phyloP scores from a whole-genome alignment of 495 filamentous ascomycete species.

The Xylaria cubensis region DNA sequence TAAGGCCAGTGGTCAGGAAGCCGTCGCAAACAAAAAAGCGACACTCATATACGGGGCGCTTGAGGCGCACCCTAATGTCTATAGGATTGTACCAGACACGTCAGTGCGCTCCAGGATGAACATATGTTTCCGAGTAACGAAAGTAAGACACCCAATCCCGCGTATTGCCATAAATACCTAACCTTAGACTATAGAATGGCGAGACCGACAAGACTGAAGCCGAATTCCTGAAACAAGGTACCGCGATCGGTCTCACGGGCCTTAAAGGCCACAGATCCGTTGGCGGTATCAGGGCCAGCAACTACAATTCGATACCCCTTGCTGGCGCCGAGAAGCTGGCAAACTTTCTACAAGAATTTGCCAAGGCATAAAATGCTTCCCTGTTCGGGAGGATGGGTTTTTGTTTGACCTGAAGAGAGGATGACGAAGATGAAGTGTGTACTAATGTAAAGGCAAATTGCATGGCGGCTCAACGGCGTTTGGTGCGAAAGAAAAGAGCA shows the following conservation, averaged over 20 bases:
- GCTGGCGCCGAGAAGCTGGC: conserved; percentile 65
- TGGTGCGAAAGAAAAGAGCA: not conserved
- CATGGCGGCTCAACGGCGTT: conserved; percentile 19
- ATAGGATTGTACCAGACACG: conserved; percentile 71
- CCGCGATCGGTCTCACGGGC: conserved; percentile 63
- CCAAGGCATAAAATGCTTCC: conserved; percentile 38
- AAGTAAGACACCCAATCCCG: not conserved
- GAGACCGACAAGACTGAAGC: conserved; percentile 60
- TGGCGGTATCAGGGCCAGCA: conserved; percentile 64
- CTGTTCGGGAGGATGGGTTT: not conserved
- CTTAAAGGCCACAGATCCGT: conserved; percentile 77
- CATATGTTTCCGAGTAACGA: conserved; percentile 75
- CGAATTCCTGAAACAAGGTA: conserved; percentile 69
- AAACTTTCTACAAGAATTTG: conserved; percentile 63
- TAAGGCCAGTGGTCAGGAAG: conserved; percentile 68
- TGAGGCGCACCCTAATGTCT: conserved; percentile 61
- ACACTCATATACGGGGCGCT: conserved; percentile 69
- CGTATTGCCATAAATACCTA: not conserved
- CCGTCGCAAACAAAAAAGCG: conserved; percentile 67
- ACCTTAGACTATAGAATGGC: not conserved
- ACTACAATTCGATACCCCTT: conserved; percentile 70
- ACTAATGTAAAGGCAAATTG: conserved; percentile 3
- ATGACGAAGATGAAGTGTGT: not conserved
- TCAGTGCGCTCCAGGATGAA: conserved; percentile 79
- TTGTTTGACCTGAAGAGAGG: not conserved